Evolutionary conservation across 495 filamentous ascomycete species (phyloP).

Genomic region (Podospora appendiculata): DNA sequence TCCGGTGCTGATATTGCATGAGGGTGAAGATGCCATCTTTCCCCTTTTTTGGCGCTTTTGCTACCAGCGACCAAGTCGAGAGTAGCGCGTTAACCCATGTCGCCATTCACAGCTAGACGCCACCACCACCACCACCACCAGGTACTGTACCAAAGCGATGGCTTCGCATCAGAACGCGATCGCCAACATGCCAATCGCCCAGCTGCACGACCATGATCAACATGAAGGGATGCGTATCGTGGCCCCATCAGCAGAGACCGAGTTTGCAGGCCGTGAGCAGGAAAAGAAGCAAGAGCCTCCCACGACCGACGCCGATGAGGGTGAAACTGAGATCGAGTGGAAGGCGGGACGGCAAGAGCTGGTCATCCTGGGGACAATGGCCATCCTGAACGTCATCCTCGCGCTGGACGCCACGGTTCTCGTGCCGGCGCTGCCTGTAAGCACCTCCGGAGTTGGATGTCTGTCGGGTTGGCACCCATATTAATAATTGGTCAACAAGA

Average conservation of each 20-base stretch:
- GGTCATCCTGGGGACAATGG: neutral
- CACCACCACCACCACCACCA: too few relatives aligned
- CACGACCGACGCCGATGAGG: neutral
- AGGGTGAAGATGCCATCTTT: too few relatives aligned
- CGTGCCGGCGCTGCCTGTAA: neutral
- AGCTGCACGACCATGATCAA: too few relatives aligned
- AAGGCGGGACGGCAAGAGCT: neutral
- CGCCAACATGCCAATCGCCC: too few relatives aligned
- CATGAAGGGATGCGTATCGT: neutral
- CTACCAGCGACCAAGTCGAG: too few relatives aligned
- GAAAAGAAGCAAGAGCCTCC: neutral
- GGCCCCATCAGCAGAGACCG: neutral
- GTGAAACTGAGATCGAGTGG: neutral
- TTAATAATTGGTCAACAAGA: constrained; percentile 20
- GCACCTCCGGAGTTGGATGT: neutral
- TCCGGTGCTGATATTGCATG: too few relatives aligned
- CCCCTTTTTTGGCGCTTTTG: too few relatives aligned
- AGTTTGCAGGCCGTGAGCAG: neutral
- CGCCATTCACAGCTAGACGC: too few relatives aligned
- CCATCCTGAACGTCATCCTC: neutral
- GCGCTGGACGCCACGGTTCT: neutral
- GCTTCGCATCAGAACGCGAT: too few relatives aligned
- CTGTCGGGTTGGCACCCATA: neutral
- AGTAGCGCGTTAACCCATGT: too few relatives aligned
- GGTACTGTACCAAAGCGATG: too few relatives aligned